Evolutionary conservation across 495 filamentous ascomycete species (phyloP), one percentile per base, ranked within the genome.

Genomic region (Podospora pseudocomata): DNA sequence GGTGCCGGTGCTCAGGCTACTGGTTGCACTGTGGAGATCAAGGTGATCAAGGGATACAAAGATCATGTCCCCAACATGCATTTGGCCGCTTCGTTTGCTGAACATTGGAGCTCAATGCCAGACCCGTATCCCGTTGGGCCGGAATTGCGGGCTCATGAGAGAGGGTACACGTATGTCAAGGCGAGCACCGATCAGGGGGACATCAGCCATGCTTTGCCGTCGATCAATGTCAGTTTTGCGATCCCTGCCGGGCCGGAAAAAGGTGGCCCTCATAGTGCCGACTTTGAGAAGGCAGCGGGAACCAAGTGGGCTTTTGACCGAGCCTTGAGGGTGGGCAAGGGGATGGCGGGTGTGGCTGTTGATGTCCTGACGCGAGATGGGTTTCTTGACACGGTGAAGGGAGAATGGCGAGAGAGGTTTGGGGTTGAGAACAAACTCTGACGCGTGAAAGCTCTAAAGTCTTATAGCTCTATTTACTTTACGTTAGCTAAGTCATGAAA

Each of bases 131-230:
- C 39, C 2, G 39, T 49, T 13, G 74, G 80, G 18, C 70, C 73
- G 7, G 64, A 72, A 18, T 66, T 69, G 9, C 30, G 53, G 53
- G 65, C 73, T 0, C 49, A 54, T 0, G 55, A 61, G 5, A 53
- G 53, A 11, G 19, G 53, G 60, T 49, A 64, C 2, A 65, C 62
- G 5, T 66, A 32, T 26, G 60, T 70, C 11, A 55, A 59, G 65
- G 84, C 86, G 20, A 88, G 86, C 76, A 86, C 80, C 28, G 86
- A 84, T 65, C 83, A 86, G 82, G 89, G 88, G 0, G 84, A 91
- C 71, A 81, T 92, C 67, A 88, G 86, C 72, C 85, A 90, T 71
- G 81, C 84, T 1, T 82, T 89, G 70, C 90, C 89, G 23, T 88
- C 85, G 44, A 70, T 92, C 19, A 86, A 82, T 67, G 79, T 83